phyloP scores from a whole-genome alignment of 140 eudicot genomes.

The Flaveria floridana region DNA sequence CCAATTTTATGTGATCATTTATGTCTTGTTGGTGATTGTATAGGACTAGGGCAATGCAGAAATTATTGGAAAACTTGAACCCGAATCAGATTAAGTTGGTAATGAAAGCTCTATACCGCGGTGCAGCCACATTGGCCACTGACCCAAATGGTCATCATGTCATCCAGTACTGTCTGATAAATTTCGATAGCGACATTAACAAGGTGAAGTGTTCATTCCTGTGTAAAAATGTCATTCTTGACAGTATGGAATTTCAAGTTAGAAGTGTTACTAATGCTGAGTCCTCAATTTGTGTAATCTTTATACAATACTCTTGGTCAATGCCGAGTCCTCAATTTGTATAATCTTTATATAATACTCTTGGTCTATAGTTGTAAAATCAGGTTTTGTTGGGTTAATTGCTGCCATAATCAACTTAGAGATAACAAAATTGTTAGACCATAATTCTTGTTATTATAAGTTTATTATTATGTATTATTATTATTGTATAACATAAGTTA shows the following conservation, averaged over 20 bases:
- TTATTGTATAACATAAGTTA: no score
- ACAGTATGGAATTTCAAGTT: background rate
- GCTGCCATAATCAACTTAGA: no score
- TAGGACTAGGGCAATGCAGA: constrained; percentile 58
- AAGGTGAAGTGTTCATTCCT: constrained; percentile 39
- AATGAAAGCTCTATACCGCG: constrained; percentile 48
- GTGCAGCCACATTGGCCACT: constrained; percentile 47
- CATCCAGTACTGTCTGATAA: constrained; percentile 50
- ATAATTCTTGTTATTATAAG: no score
- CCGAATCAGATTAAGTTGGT: constrained; percentile 49
- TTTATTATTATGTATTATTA: no score
- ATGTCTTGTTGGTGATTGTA: constrained; percentile 14
- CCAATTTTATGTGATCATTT: background rate
- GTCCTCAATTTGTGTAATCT: background rate
- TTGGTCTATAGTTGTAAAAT: background rate
- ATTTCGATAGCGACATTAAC: constrained; percentile 47
- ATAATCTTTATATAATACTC: background rate
- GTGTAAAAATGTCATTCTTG: constrained; percentile 1
- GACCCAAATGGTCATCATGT: constrained; percentile 72
- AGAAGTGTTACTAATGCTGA: constrained; percentile 1
- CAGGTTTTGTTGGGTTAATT: no score
- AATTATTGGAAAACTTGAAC: constrained; percentile 51
- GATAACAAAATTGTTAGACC: no score
- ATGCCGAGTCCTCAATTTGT: background rate
- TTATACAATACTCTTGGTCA: background rate